phyloP scores from a whole-genome alignment of 768 basidiomycete genomes.

The Boletus sensibilis region DNA sequence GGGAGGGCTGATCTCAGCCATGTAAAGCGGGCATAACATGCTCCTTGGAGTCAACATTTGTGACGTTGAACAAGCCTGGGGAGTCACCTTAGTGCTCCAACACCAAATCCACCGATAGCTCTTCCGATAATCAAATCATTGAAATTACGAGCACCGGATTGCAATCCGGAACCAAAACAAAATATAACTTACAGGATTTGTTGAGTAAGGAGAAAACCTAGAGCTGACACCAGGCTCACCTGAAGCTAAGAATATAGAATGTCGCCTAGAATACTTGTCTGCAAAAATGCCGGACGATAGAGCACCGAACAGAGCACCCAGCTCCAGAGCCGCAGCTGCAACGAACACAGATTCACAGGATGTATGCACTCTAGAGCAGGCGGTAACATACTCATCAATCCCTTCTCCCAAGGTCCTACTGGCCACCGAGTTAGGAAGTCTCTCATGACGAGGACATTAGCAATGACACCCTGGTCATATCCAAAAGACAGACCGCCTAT shows the following conservation, averaged over 20 bases:
- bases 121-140: conserved; percentile 64
- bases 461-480: conserved; percentile 84
- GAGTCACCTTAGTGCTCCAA: conserved; percentile 67
- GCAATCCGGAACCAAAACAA: conserved; percentile 68
- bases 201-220: background rate
- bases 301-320: conserved; percentile 78
- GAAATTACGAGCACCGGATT: conserved; percentile 58
- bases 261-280: conserved; percentile 64
- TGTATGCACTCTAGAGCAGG: background rate
- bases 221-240: conserved; percentile 39
- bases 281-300: conserved; percentile 65
- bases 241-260: conserved; percentile 67
- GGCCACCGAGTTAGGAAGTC: conserved; percentile 72
- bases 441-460: conserved; percentile 81
- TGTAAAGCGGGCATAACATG: conserved; percentile 79
- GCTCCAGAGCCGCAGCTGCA: conserved; percentile 72
- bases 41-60: conserved; percentile 35
- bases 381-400: conserved; percentile 64
- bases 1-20: conserved; percentile 82
- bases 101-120: conserved; percentile 74
- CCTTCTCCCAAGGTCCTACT: conserved; percentile 68
- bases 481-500: conserved; percentile 79
- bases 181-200: conserved; percentile 53
- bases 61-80: conserved; percentile 7
- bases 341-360: background rate